Evolutionary conservation across 1,284 basidiomycete species (phyloP), one percentile per base, ranked within the genome.

Genomic region (Sporisorium graminicola): DNA sequence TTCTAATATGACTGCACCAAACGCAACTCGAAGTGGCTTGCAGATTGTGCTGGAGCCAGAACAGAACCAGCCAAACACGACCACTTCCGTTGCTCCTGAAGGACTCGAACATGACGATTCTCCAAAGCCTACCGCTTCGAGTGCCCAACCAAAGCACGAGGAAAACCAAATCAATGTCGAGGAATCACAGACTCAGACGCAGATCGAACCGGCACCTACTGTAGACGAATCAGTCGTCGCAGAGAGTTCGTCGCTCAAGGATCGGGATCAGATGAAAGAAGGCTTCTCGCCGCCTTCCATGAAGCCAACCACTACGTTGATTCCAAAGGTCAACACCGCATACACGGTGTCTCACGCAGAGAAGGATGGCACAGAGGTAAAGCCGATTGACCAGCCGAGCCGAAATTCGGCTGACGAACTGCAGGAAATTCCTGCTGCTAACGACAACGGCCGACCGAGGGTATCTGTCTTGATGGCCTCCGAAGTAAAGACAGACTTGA

Each of bases 151-250:
- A 3, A 29, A 20, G 37, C 18, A 18, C 0, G 33, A 6, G 10
- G 14, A 43, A 13, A n/a, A n/a, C n/a, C n/a, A n/a, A n/a, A 3
- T 1, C 9, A 22, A 43, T 7, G 29, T 44, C 7, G 58, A 65
- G 3, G 61, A 70, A 27, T 70, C 67, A 26, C 61, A 64, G 54
- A 70, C 67, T 26, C 67, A 70, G 52, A 69, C 66, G n/a, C 66
- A 69, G 47, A n/a, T 70, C 24, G 67, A 65, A 27, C 27, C 53
- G 14, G 2, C 16, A 5, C 12, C 27, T 24, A 22, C 29, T 43
- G 27, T 13, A n/a, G 50, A 7, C 14, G 55, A 16, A 16, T 9
- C 55, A 4, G 18, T 10, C 31, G 14, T 37, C 29, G 44, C 5
- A 42, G 27, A 42, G 24, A 16, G 13, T 2, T 35, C 31, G 5